Conservation (phyloP, 768 basidiomycete species). For the Sarcodon aspratus region DNA sequence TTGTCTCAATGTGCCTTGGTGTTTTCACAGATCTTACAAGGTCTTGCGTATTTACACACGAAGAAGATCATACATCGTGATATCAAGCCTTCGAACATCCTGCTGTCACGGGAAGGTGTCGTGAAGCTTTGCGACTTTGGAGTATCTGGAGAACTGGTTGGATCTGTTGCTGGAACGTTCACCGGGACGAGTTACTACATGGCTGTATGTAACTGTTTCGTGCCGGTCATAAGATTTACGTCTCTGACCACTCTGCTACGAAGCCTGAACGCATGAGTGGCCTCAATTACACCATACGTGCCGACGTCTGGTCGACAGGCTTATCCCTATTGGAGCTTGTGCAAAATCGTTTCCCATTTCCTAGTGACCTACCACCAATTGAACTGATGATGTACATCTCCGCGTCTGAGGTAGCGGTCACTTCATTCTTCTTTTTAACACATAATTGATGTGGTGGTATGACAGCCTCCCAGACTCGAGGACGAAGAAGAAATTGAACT, state of each 20-base stretch:
- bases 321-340: constrained; percentile 91
- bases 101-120: constrained; percentile 79
- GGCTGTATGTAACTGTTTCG: constrained; percentile 59
- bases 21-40: constrained; percentile 60
- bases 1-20: neutral
- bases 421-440: constrained; percentile 8
- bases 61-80: constrained; percentile 92
- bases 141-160: constrained; percentile 91
- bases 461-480: constrained; percentile 70
- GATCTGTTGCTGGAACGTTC: constrained; percentile 88
- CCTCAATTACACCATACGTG: constrained; percentile 83
- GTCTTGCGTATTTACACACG: constrained; percentile 87
- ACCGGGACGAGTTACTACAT: constrained; percentile 98
- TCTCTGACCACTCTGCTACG: constrained; percentile 6
- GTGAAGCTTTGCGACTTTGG: constrained; percentile 96
- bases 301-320: constrained; percentile 97
- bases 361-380: constrained; percentile 84
- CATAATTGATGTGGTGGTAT: constrained; percentile 4
- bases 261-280: constrained; percentile 94
- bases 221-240: neutral
- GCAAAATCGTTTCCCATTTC: constrained; percentile 92
- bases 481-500: constrained; percentile 47
- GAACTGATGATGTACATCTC: constrained; percentile 90
- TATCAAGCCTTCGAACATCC: constrained; percentile 89
- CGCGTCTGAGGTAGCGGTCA: constrained; percentile 48